phyloP scores from a whole-genome alignment of 305 asterid species.

The Fraxinus floribunda region DNA sequence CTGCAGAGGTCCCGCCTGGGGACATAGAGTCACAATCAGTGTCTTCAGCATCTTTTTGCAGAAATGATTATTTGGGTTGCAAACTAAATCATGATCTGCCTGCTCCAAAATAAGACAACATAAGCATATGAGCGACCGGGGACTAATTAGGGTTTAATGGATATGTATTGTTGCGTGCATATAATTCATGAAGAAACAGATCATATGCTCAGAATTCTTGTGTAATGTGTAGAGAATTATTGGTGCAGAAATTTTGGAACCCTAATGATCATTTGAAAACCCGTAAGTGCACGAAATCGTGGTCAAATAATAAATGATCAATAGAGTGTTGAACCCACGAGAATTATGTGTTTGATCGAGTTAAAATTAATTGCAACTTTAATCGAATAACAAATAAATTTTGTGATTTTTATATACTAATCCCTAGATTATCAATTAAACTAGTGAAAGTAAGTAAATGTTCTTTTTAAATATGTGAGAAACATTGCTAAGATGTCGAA shows the following conservation, averaged over 20 bases:
- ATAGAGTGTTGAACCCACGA: no score
- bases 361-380: no score
- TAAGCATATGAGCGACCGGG: neutral
- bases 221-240: neutral
- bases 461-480: no score
- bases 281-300: no score
- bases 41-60: neutral
- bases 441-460: no score
- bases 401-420: no score
- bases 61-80: neutral
- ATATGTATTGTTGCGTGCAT: neutral
- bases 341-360: no score
- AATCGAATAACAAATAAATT: no score
- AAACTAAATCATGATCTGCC: neutral
- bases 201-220: neutral
- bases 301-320: no score
- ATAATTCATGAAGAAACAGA: neutral
- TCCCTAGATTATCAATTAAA: no score
- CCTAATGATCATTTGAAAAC: neutral
- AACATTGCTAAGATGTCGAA: no score
- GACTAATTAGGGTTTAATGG: neutral
- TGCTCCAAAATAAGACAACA: neutral
- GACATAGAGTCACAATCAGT: neutral
- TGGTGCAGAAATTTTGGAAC: neutral
- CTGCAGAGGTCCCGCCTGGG: neutral